Conservation (phyloP, 73 alveolate species). For the Stentor coeruleus region DNA sequence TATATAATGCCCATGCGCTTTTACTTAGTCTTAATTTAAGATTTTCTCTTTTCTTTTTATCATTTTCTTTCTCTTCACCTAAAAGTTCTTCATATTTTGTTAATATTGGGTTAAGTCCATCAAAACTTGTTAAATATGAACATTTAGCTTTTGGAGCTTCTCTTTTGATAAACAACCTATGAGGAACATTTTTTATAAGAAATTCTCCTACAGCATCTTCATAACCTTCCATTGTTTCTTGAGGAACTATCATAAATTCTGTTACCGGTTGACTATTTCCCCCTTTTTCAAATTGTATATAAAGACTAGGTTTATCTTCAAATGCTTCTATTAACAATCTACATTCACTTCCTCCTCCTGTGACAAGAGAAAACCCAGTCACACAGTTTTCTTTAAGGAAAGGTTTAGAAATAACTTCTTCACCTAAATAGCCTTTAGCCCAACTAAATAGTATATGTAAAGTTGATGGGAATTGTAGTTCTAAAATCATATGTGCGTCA, state of each 20-base stretch:
- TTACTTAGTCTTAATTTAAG: slow-evolving; percentile 3
- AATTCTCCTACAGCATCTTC: neutral
- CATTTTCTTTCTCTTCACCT: neutral
- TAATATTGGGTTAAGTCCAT: neutral
- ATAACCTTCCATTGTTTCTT: neutral
- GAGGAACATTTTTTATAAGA: neutral
- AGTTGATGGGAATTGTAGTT: slow-evolving; percentile 12
- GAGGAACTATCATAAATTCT: neutral
- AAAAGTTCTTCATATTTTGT: neutral
- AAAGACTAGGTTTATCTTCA: neutral
- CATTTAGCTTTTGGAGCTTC: neutral
- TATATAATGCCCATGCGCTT: slow-evolving; percentile 19
- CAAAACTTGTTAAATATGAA: neutral
- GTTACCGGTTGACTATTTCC: slow-evolving; percentile 9
- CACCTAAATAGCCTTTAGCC: slow-evolving; percentile 17
- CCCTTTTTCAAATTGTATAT: neutral
- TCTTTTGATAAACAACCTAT: neutral
- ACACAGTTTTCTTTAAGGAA: neutral
- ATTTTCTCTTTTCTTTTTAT: neutral
- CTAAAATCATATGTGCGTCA: slow-evolving; percentile 21
- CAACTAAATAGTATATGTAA: slow-evolving; percentile 7
- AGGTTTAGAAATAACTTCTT: slow-evolving; percentile 11
- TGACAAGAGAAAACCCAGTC: neutral
- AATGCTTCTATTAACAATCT: neutral
- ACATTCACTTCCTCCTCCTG: neutral